A percentile compares a stretch with the other conserved stretches of the same genome.
phyloP scores from a whole-genome alignment of 768 basidiomycete genomes.

The Rickenella mellea region DNA sequence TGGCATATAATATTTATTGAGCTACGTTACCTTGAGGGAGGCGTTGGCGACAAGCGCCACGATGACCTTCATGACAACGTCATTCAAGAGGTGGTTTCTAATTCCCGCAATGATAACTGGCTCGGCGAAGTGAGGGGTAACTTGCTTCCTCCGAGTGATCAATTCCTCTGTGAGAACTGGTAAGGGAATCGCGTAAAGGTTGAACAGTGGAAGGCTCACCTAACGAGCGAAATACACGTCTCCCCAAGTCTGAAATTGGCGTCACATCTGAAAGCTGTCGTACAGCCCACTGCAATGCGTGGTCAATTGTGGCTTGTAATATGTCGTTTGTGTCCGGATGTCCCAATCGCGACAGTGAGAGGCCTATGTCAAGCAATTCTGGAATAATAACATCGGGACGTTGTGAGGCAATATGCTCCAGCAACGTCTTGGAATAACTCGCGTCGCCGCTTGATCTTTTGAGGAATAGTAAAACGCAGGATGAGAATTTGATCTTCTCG shows the following conservation, averaged over 20 bases:
- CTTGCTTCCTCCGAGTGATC: constrained; percentile 18
- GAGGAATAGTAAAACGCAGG: too few relatives aligned
- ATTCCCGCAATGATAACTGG: constrained; percentile 56
- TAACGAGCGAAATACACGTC: background rate
- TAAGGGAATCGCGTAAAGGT: background rate
- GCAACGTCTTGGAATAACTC: too few relatives aligned
- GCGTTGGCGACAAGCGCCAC: constrained; percentile 13
- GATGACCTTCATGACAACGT: constrained; percentile 18
- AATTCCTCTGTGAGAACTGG: constrained; percentile 4
- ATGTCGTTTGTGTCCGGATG: too few relatives aligned
- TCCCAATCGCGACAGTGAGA: too few relatives aligned
- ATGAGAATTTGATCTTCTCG: too few relatives aligned
- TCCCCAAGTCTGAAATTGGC: background rate
- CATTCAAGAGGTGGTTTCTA: constrained; percentile 45
- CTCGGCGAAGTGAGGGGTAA: constrained; percentile 59
- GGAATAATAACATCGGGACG: too few relatives aligned
- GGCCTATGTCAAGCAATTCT: too few relatives aligned
- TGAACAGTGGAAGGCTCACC: background rate
- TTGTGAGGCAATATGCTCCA: too few relatives aligned
- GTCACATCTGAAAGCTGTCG: constrained; percentile 30
- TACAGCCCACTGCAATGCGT: constrained; percentile 45
- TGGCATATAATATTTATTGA: background rate
- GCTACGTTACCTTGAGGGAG: constrained; percentile 49
- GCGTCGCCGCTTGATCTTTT: too few relatives aligned
- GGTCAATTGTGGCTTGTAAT: constrained; percentile 31